Base-by-base conservation (phyloP, 768 basidiomycete species). In the Lentinula boryana region DNA sequence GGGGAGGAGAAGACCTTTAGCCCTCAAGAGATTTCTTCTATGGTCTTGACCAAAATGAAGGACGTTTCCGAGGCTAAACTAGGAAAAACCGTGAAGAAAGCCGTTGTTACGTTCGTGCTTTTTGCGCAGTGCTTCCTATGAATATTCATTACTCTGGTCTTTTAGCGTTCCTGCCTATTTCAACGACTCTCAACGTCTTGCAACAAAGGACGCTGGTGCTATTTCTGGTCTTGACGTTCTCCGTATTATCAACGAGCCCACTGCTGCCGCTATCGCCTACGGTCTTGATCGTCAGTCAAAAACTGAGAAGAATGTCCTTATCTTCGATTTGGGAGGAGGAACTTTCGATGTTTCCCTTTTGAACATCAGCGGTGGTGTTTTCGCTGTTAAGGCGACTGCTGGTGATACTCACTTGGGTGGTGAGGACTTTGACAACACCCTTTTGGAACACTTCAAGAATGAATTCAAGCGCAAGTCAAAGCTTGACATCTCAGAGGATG, bases 211-310 rank as follows among this genome's bases (percentile, higher is more conserved):
- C 76, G 97, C 97, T 64, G 97, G 97, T 76, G 84, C 91, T 68
- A 99, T 99, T 68, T 85, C 97, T 70, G 97, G 97, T 65, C 92
- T 99, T 64, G 95, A 99, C 72, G 95, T 99, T 68, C 93, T 99
- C 77, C 96, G 97, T 79, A 99, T 99, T 83, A 99, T 99, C 83
- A 99, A 99, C 79, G 97, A 99, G 81, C 97, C 97, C 64, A 99
- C 97, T 58, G 97, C 97, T 56, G 97, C 97, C 61, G 97, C 97
- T 71, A 98, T 99, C 68, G 97, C 97, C 55, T 98, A 98, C 74
- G 97, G 97, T 83, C 89, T 93, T 60, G 97, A 98, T 76, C 89
- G 91, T 71, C 93, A 97, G 79, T 87, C 89, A 71, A 93, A 91
- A 77, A 80, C 85, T 63, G 96, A 98, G 84, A 94, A 93, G 79